Base-by-base conservation (phyloP, 129 eudicot genomes). In the Tagetes patula region DNA sequence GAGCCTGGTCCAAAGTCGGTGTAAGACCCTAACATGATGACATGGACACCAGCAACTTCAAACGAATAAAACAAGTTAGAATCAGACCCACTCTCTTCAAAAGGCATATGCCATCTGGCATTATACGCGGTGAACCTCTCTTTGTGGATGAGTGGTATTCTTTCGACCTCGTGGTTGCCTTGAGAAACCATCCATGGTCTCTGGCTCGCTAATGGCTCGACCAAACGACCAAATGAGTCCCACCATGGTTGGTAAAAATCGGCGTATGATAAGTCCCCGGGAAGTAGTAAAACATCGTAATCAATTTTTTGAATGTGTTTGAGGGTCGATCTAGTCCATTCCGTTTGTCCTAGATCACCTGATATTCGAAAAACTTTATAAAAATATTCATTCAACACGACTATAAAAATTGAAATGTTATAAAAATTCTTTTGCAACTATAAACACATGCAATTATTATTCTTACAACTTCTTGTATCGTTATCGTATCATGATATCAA, bases 151-250 rank as follows among this genome's bases (percentile, higher is more conserved):
- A 69, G 11, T 0, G 89, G 87, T 54, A 90, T 82, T 62, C 75
- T 83, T 75, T 91, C 97, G 48, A 85, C 63, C 71, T 91, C 97
- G 30, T 91, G 97, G 83, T 90, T 90, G 37, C 97, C 97, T 62
- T 85, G 91, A 7, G 97, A 85, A 37, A 91, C 97, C 97, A 91
- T 91, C 97, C 97, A 91, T 0, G 97, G 97, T 38, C 97, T 74
- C 30, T 78, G 76, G 75, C 97, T 88, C 0, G 97, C 86, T 11
- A 83, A 82, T 8, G 97, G 95, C 75, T 84, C 81, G 6, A 91
- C 87, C 39, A 91, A 3, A 0, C 76, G 84, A 10, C 87, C 97
- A 46, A 84, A 91, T 1, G 91, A 82, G 87, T 91, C 97, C 97
- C 97, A 91, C 0, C 32, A 40, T 5, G 87, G 82, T 48, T 91